Base-by-base conservation (phyloP, 2,329 filamentous ascomycete genomes). In the Neopestalotiopsis sp. region DNA sequence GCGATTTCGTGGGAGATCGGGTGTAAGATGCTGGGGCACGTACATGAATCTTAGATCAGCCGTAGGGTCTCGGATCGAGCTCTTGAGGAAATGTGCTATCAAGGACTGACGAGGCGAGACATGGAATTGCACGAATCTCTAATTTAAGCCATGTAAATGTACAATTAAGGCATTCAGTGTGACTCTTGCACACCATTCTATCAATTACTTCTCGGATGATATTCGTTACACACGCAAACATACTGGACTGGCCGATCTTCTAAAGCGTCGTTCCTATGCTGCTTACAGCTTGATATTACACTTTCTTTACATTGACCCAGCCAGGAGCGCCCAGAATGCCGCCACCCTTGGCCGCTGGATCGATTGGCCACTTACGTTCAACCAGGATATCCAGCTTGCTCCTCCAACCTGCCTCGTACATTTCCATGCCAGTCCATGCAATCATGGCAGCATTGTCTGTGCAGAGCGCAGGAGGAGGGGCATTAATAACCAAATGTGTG, bases 361-460 rank as follows among this genome's bases (percentile, higher is more conserved):
- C 93, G 78, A 97, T 86, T 2, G 90, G 84, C 94, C 94, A 97
- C 77, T 90, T 92, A 61, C 86, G 85, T 60, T 92, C 77, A 2
- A 91, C 86, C 61, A 86, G 78, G 68, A 91, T 86, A 30, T 83
- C 84, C 68, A 95, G 75, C 24, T 88, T 86, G 9, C 89, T 91
- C 69, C 84, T 81, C 85, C 89, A 95, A 0, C 95, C 95, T 1
- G 88, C 89, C 79, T 92, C 87, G 76, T 88, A 98, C 95, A 99
- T 98, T 81, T 98, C 95, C 72, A 95, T 87, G 0, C 92, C 96
- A 1, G 95, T 86, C 95, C 96, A 98, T 1, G 92, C 95, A 78
- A 98, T 95, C 96, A 99, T 99, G 62, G 94, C 94, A 13, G 96
- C 96, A 80, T 99, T 98, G 76, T 99, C 96, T 0, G 94, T 98